These are phyloP conservation scores for Aegilops speltoides DNA, from an alignment of 176 grass and related monocot species.

Conservation along the genomic window DNA sequence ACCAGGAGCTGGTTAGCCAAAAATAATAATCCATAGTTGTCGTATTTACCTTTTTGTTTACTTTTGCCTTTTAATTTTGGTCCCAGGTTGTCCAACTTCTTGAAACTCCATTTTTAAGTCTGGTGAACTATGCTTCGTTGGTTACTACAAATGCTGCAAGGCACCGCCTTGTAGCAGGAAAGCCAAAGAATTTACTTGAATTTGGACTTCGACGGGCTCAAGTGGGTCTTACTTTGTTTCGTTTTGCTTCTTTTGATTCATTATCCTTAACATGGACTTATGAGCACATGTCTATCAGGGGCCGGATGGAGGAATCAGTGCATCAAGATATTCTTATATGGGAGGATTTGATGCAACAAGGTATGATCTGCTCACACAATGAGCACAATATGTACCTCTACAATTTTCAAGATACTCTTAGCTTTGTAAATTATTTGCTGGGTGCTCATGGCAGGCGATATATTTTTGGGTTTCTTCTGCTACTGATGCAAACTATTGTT, in stretches of 20 bases:
- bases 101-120: constrained; percentile 90
- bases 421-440: constrained; percentile 8
- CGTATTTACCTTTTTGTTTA: background rate
- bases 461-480: background rate
- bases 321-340: constrained; percentile 93
- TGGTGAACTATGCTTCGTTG: constrained; percentile 95
- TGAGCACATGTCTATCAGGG: constrained; percentile 53
- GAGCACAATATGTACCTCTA: background rate
- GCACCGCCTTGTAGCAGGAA: constrained; percentile 81
- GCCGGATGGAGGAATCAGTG: constrained; percentile 96
- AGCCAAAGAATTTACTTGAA: constrained; percentile 88
- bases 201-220: constrained; percentile 96
- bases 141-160: constrained; percentile 96
- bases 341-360: constrained; percentile 99
- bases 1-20: constrained; percentile 24
- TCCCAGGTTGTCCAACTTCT: constrained; percentile 84
- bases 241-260: background rate
- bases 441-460: background rate
- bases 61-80: background rate
- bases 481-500: background rate
- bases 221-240: constrained; percentile 36
- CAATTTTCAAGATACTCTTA: background rate
- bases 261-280: constrained; percentile 10
- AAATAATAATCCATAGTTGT: background rate
- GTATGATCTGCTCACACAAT: constrained; percentile 29